Base-by-base conservation (phyloP, 768 basidiomycete genomes). In the Baorangia bicolor region DNA sequence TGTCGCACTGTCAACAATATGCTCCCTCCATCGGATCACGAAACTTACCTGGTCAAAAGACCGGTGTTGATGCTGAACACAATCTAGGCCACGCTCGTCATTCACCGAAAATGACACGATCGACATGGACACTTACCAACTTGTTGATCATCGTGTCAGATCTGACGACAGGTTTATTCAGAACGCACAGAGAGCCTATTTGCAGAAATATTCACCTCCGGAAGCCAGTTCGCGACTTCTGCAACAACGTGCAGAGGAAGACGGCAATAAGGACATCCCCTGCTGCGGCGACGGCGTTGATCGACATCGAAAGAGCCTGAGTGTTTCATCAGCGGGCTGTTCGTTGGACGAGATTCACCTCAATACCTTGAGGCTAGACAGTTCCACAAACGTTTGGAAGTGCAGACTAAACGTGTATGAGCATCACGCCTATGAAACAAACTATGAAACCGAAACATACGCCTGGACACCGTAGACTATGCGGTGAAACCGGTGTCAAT, bases 101-200 rank as follows among this genome's bases (percentile, higher is more conserved):
- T 33, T 51, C 16, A 42, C 28, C 9, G 27, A n/a, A 55, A 30
- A 30, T 0, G 5, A 14, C 28, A 0, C 11, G 0, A n/a, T 37
- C 18, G 12, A 18, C n/a, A 8, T 9, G 9, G 3, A 11, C 31
- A 43, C 68, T 56, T 49, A 68, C 68, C 49, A 84, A 56, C 50
- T 73, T 77, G 54, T 77, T 85, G 57, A 85, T 80, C 71, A 84
- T 79, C 0, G 69, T 79, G 59, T 84, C 83, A n/a, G 81, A 81
- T 45, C 68, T 69, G 34, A 51, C 3, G 27, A 42, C 20, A 30
- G 18, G 14, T 28, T 11, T 20, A 16, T 43, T 56, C 50, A 58
- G 46, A 34, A 31, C 14, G 7, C 6, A n/a, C 1, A 13, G 6
- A 2, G 33, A 3, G n/a, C 9, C 2, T 8, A 9, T 47, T 21